These are phyloP conservation scores for Guadua angustifolia DNA, from an alignment of 176 grass and related monocot species.

Conservation along the genomic window DNA sequence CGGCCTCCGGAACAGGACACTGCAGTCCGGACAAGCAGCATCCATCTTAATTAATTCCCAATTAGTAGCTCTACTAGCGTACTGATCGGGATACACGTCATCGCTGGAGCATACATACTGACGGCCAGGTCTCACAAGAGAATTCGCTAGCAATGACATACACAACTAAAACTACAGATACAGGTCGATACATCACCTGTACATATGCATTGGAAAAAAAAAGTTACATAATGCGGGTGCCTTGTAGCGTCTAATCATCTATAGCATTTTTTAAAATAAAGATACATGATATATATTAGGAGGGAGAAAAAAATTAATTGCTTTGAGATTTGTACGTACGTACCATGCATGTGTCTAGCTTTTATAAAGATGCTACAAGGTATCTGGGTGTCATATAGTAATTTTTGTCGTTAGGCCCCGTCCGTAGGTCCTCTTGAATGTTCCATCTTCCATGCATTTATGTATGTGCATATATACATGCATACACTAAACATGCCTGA, in stretches of 20 bases:
- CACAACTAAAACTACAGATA: neutral
- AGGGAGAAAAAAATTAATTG: no score
- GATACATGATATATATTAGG: no score
- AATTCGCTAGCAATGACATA: neutral
- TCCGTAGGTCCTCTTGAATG: conserved; percentile 18
- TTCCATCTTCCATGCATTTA: conserved; percentile 21
- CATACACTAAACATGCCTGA: neutral
- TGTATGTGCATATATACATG: neutral
- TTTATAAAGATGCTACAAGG: no score
- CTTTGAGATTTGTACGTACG: no score
- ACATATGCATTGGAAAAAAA: neutral
- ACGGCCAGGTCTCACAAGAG: conserved; percentile 10
- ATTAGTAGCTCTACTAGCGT: no score
- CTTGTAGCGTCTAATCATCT: no score
- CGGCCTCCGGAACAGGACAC: neutral
- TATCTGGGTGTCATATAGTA: no score
- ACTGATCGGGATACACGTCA: neutral
- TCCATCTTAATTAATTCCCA: neutral
- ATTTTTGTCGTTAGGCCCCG: no score
- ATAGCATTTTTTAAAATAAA: no score
- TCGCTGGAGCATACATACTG: neutral
- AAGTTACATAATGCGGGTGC: no score
- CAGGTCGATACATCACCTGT: neutral
- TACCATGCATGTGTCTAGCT: no score
- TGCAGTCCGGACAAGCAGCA: neutral